Base-by-base conservation (phyloP, 139 green algal genomes). In the Chlamydomonas asymmetrica region DNA sequence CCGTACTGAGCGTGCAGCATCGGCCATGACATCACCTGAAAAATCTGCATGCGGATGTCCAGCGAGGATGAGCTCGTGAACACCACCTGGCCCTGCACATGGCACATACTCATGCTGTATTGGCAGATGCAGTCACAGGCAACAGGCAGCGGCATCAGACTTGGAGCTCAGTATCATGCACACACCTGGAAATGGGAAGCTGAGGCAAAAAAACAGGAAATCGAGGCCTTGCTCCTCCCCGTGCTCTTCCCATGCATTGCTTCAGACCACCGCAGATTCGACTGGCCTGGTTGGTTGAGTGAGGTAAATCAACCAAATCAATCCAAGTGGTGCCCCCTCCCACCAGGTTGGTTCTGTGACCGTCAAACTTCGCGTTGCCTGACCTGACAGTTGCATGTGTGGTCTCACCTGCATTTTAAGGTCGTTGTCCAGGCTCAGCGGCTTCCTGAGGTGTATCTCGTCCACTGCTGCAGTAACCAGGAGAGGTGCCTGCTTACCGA, bases 381-480 rank as follows among this genome's bases (percentile, higher is more conserved):
- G n/a, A n/a, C n/a, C n/a, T n/a, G n/a, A n/a, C n/a, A n/a, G n/a
- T n/a, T n/a, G n/a, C n/a, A n/a, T n/a, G n/a, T n/a, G n/a, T n/a
- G n/a, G n/a, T n/a, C n/a, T n/a, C n/a, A n/a, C n/a, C n/a, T n/a
- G n/a, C n/a, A n/a, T n/a, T 40, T 48, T 31, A 18, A 79, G 49
- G 56, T 82, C 76, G 20, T 67, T 31, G 37, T 77, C 66, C 34
- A 82, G 66, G 35, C 5, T 39, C 18, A 93, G 78, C 3, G 66
- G 78, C 35, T 79, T 78, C 13, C 45, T 40, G 9, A 92, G 71
- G 4, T 80, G 38, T 27, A 96, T 94, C 29, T 88, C 79, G 48
- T 96, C 91, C 35, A 95, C 90, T 10, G 82, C 68, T 0, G 90
- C 91, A 3, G 91, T 96, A 23, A 96, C 91, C 60, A 94, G 81